Evolutionary conservation across 306 rosid genomes (phyloP).

Genomic region (Dalbergia oliveri): DNA sequence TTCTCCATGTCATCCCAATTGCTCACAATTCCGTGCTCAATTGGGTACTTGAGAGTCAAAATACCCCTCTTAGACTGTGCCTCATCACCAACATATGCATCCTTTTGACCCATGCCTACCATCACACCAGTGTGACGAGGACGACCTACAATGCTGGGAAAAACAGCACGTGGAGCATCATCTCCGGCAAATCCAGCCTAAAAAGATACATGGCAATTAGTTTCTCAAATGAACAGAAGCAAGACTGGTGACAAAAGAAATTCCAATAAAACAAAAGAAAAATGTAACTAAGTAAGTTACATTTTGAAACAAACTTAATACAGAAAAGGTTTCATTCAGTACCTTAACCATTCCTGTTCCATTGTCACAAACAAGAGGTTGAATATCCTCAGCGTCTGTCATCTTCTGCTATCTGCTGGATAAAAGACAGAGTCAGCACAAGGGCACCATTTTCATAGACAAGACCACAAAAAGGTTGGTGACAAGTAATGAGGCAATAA

Average conservation of each 20-base stretch:
- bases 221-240: constrained; percentile 20
- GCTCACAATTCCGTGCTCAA: constrained; percentile 98
- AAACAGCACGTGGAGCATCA: constrained; percentile 99
- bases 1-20: constrained; percentile 99
- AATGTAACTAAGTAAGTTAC: not conserved
- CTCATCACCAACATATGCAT: constrained; percentile 99
- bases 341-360: constrained; percentile 99
- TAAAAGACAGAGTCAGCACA: constrained; percentile 34
- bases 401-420: constrained; percentile 66
- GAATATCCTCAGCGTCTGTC: constrained; percentile 98
- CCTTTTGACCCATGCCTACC: constrained; percentile 99
- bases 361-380: constrained; percentile 99
- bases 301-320: constrained; percentile 3
- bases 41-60: constrained; percentile 91
- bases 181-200: constrained; percentile 99
- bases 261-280: constrained; percentile 23
- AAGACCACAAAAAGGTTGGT: not conserved
- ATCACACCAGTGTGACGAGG: constrained; percentile 99
- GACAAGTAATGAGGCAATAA: not conserved
- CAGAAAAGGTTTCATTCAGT: not conserved
- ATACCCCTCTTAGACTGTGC: constrained; percentile 99
- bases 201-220: constrained; percentile 28
- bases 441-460: not conserved
- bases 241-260: constrained; percentile 12
- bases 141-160: constrained; percentile 98